phyloP scores from a whole-genome alignment of 208 protist species.

The Spongospora subterranea region DNA sequence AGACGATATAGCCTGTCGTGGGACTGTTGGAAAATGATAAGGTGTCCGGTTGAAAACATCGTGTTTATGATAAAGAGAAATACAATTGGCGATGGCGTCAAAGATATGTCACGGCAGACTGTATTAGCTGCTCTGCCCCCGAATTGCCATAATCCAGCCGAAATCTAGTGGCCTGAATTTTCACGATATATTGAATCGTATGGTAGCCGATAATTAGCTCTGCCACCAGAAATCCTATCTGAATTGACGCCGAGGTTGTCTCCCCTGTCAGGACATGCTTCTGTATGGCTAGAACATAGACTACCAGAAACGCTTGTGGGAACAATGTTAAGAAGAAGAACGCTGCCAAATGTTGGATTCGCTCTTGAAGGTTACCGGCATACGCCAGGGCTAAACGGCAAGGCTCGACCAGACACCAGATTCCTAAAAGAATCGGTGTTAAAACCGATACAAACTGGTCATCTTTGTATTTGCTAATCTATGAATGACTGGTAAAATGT shows the following conservation, averaged over 20 bases:
- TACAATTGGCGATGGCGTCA: too few species aligned
- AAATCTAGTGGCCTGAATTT: slow-evolving; percentile 30
- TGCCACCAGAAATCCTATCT: neutral
- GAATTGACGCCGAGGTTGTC: neutral
- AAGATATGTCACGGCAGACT: too few species aligned
- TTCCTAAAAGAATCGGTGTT: neutral
- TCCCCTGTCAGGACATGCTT: neutral
- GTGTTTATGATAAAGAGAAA: too few species aligned
- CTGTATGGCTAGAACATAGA: neutral
- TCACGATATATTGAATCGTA: neutral
- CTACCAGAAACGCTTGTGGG: slow-evolving; percentile 32
- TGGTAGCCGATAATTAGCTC: slow-evolving; percentile 34
- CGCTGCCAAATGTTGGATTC: slow-evolving; percentile 39
- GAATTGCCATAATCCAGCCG: slow-evolving; percentile 34
- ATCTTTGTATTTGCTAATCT: neutral
- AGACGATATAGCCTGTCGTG: too few species aligned
- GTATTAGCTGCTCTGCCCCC: too few species aligned
- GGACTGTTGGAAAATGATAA: too few species aligned
- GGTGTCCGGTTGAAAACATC: too few species aligned
- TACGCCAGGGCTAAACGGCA: neutral
- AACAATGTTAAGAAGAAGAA: slow-evolving; percentile 51
- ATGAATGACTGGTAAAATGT: neutral
- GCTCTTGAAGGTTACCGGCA: slow-evolving; percentile 32
- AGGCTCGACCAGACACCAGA: slow-evolving; percentile 11
- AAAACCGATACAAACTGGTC: neutral